Evolutionary conservation across 2,329 filamentous ascomycete species (phyloP).

Genomic region (Arthrinium puccinioides): DNA sequence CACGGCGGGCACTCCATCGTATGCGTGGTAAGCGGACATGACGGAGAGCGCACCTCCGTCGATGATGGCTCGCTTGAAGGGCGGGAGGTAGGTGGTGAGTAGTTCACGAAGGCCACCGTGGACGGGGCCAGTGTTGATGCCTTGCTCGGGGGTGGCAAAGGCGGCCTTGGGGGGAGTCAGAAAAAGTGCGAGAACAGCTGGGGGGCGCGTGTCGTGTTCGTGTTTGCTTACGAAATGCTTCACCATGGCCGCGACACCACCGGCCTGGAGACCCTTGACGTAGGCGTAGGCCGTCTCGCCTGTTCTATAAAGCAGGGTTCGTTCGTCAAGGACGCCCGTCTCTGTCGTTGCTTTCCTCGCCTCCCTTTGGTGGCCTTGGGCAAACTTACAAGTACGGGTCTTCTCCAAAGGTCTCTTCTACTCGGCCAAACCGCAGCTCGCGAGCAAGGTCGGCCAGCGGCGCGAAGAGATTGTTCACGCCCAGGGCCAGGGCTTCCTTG

Average conservation of each 20-base stretch:
- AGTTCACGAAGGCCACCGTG: constrained; percentile 47
- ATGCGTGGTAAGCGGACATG: constrained; percentile 70
- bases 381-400: constrained; percentile 52
- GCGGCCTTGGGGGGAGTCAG: constrained; percentile 33
- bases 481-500: constrained; percentile 57
- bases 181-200: not conserved
- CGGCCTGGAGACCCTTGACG: constrained; percentile 51
- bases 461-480: constrained; percentile 67
- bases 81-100: constrained; percentile 47
- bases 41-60: constrained; percentile 60
- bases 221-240: constrained; percentile 56
- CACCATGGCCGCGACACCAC: constrained; percentile 62
- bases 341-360: too few species aligned
- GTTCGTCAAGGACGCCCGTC: too few species aligned
- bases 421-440: constrained; percentile 63
- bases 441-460: constrained; percentile 65
- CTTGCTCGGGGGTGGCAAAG: constrained; percentile 63
- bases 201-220: constrained; percentile 10
- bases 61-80: constrained; percentile 64
- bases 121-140: constrained; percentile 58
- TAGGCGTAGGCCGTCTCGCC: constrained; percentile 60
- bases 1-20: constrained; percentile 64
- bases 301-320: too few species aligned
- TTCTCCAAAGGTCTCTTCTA: constrained; percentile 68
- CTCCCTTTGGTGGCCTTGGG: too few species aligned